phyloP scores from a whole-genome alignment of 257 asterid genomes.

The Solanum virginianum region DNA sequence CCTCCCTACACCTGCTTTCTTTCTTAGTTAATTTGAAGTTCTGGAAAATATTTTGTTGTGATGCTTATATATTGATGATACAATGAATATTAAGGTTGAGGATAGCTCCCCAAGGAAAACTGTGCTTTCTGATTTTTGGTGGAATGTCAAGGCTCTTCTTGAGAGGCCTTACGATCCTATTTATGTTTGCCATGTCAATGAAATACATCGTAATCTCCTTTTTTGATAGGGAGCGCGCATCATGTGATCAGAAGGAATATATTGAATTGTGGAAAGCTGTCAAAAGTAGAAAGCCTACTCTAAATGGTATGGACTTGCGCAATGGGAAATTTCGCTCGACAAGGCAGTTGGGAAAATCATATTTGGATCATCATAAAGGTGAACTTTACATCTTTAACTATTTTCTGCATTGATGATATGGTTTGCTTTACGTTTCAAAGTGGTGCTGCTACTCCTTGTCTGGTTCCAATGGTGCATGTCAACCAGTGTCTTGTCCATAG shows the following conservation, averaged over 20 bases:
- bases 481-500: neutral
- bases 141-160: neutral
- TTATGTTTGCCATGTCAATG: neutral
- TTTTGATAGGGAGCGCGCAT: neutral
- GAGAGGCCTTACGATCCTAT: neutral
- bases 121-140: neutral
- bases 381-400: neutral
- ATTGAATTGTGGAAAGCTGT: neutral
- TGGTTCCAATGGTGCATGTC: neutral
- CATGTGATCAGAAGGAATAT: neutral
- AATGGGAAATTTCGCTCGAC: neutral
- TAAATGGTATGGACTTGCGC: neutral
- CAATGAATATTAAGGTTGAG: neutral
- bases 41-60: neutral
- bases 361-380: neutral
- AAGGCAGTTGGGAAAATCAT: neutral
- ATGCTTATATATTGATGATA: neutral
- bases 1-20: neutral
- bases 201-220: neutral
- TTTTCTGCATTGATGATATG: neutral
- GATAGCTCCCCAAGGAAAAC: neutral
- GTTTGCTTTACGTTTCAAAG: neutral
- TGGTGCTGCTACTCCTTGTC: neutral
- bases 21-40: neutral
- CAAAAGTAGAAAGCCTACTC: neutral